Evolutionary conservation across 495 filamentous ascomycete species (phyloP).

Genomic region (Penicillium canariense): DNA sequence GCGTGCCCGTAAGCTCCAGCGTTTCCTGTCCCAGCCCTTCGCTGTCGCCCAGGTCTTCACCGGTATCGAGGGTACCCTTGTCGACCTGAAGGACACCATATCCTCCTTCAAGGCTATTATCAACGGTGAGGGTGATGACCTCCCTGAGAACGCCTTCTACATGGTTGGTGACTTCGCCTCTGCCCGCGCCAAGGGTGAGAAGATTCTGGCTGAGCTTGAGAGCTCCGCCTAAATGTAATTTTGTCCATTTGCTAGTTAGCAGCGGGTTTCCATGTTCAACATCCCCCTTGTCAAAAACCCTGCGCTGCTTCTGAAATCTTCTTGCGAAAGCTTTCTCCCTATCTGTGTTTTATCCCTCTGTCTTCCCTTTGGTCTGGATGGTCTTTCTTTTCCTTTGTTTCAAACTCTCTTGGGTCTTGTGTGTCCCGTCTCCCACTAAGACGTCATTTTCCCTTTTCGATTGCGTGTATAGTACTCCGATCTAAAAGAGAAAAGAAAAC

Average conservation of each 20-base stretch:
- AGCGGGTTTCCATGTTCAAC: conserved; percentile 8
- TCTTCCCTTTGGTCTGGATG: conserved; percentile 27
- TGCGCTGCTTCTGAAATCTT: conserved; percentile 8
- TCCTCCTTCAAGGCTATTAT: conserved; percentile 96
- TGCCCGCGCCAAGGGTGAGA: conserved; percentile 95
- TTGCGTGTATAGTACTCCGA: conserved; percentile 49
- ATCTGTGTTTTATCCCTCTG: not conserved
- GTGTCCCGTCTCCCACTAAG: conserved; percentile 22
- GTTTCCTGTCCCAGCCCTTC: conserved; percentile 99
- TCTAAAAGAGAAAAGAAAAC: conserved; percentile 34
- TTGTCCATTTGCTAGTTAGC: conserved; percentile 38
- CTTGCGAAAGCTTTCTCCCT: not conserved
- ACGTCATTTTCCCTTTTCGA: conserved; percentile 36
- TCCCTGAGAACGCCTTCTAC: conserved; percentile 95
- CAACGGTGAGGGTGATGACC: conserved; percentile 88
- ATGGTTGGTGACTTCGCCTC: conserved; percentile 97
- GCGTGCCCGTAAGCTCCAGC: conserved; percentile 98
- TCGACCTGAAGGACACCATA: conserved; percentile 98
- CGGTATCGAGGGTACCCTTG: conserved; percentile 95
- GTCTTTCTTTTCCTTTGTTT: conserved; percentile 35
- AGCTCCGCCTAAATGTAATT: conserved; percentile 59
- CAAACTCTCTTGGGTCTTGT: conserved; percentile 31
- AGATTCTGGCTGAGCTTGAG: conserved; percentile 96
- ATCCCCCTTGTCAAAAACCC: conserved; percentile 12
- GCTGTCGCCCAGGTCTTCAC: conserved; percentile 98